Evolutionary conservation across 345 rosid species (phyloP).

Genomic region (Populus nigra): DNA sequence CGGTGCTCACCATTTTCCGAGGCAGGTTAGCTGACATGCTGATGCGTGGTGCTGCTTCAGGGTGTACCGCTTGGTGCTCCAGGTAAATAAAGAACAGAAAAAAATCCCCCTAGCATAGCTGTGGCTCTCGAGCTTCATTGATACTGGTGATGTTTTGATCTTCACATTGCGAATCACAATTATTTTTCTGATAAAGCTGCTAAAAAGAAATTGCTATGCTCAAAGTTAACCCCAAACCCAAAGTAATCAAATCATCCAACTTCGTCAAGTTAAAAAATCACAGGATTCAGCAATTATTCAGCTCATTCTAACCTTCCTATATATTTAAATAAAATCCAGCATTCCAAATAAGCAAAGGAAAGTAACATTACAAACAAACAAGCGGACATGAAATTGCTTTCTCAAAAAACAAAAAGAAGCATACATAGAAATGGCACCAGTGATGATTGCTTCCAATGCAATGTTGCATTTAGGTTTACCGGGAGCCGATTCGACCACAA

Average conservation of each 20-base stretch:
- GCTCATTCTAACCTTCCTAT: not conserved
- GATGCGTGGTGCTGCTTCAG: too few species aligned
- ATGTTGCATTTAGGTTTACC: not conserved
- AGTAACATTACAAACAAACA: not conserved
- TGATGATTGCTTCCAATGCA: not conserved
- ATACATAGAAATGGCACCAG: not conserved
- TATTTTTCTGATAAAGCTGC: not conserved
- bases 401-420: not conserved
- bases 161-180: too few species aligned
- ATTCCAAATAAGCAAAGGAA: not conserved
- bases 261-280: not conserved
- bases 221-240: too few species aligned
- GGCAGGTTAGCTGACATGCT: not conserved
- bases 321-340: not conserved
- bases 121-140: too few species aligned
- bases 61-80: not conserved
- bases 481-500: not conserved
- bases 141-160: too few species aligned
- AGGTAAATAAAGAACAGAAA: not conserved
- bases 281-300: not conserved
- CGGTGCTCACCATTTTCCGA: not conserved
- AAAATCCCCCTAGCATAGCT: too few species aligned
- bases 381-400: not conserved
- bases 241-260: not conserved
- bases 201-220: not conserved